phyloP scores from a whole-genome alignment of 257 asterid genomes.

The Leonotis leonurus region DNA sequence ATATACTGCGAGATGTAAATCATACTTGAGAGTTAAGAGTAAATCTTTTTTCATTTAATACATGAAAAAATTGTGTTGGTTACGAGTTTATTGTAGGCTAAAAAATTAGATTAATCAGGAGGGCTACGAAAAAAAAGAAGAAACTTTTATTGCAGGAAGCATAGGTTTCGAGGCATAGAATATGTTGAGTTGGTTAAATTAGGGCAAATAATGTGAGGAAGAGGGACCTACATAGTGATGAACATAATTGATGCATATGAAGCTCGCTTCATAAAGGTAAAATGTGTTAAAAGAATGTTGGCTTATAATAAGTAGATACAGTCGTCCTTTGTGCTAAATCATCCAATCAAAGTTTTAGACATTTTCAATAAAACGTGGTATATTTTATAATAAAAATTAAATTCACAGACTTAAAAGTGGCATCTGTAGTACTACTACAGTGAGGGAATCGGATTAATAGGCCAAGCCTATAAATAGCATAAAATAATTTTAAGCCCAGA shows the following conservation, averaged over 20 bases:
- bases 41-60: too few species aligned
- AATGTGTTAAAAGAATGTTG: too few species aligned
- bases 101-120: slow-evolving; percentile 13
- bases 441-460: neutral
- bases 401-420: too few species aligned
- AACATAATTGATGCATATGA: slow-evolving; percentile 8
- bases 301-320: neutral
- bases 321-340: neutral
- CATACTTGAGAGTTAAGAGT: too few species aligned
- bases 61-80: neutral
- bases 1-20: too few species aligned
- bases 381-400: too few species aligned
- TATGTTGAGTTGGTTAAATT: neutral
- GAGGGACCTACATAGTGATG: slow-evolving; percentile 12
- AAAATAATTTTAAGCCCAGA: neutral
- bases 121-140: slow-evolving; percentile 7
- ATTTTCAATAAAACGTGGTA: too few species aligned
- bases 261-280: neutral
- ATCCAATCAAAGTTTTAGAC: too few species aligned
- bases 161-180: slow-evolving; percentile 1
- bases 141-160: neutral
- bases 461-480: neutral
- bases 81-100: slow-evolving; percentile 17
- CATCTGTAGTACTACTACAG: too few species aligned
- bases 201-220: neutral